phyloP scores from a whole-genome alignment of 345 rosid genomes.

The Rhizophora mangle region DNA sequence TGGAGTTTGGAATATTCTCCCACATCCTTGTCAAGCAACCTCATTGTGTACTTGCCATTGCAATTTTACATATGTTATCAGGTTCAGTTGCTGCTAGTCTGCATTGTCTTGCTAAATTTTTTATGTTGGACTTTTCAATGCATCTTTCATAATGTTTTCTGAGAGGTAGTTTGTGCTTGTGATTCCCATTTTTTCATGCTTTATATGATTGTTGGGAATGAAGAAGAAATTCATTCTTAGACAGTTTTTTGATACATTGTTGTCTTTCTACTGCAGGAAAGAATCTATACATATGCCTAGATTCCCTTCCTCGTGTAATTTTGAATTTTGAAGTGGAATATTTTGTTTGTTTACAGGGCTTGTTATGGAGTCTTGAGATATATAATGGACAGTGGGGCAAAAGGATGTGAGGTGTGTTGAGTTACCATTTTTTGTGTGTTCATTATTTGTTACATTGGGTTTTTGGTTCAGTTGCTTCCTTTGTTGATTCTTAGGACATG shows the following conservation, averaged over 20 bases:
- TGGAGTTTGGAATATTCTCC: conserved; percentile 46
- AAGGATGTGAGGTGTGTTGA: conserved; percentile 32
- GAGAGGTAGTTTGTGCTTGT: neutral
- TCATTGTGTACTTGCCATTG: neutral
- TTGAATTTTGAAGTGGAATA: neutral
- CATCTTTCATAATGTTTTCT: neutral
- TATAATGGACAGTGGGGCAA: conserved; percentile 45
- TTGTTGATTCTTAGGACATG: neutral
- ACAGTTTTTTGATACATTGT: too few relatives aligned
- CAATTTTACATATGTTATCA: neutral
- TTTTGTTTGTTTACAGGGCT: conserved; percentile 40
- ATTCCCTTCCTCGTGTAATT: neutral
- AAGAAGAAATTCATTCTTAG: neutral
- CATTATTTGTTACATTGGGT: neutral
- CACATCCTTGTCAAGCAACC: conserved; percentile 9
- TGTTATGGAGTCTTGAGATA: conserved; percentile 90
- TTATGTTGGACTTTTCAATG: neutral
- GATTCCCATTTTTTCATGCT: neutral
- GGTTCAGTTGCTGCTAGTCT: neutral
- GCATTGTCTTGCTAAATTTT: neutral
- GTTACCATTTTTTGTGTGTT: neutral
- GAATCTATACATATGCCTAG: neutral
- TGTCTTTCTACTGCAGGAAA: too few relatives aligned
- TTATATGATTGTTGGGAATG: neutral
- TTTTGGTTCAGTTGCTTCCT: neutral